Conservation (phyloP, 73 alveolate genomes). For the Stentor roeselii region DNA sequence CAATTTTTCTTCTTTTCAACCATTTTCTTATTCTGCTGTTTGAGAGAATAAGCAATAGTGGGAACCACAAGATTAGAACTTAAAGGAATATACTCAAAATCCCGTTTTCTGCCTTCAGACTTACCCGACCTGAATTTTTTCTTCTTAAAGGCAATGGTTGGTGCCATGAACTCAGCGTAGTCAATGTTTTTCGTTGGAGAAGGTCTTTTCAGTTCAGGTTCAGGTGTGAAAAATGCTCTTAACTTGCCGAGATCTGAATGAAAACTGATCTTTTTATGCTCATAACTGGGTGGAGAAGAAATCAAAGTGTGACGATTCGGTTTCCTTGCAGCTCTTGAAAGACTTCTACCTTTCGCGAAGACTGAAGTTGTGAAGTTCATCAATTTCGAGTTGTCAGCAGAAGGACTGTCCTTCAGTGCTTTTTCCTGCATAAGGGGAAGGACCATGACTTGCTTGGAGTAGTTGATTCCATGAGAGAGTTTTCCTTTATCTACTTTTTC, state of each 20-base stretch:
- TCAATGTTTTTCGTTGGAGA: not conserved
- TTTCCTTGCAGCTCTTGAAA: not conserved
- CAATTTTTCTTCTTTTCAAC: no score
- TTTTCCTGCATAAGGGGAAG: not conserved
- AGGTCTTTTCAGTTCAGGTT: not conserved
- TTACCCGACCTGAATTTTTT: no score
- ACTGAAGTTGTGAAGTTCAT: not conserved
- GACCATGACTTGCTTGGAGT: not conserved
- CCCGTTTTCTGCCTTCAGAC: not conserved
- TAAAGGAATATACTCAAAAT: not conserved
- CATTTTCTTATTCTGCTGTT: not conserved
- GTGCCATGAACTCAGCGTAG: not conserved
- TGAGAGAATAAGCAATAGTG: not conserved
- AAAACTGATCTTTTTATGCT: not conserved
- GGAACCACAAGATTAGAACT: not conserved
- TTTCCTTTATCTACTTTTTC: not conserved
- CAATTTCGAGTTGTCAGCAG: not conserved
- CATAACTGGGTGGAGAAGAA: not conserved
- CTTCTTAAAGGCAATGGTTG: not conserved
- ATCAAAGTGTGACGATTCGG: not conserved
- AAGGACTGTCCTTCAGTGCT: not conserved
- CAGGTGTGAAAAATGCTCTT: not conserved
- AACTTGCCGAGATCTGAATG: no score
- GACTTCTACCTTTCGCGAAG: not conserved
- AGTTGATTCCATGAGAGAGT: not conserved